Evolutionary conservation across 441 rosid genomes (phyloP).

Genomic region (Syzygium malaccense): DNA sequence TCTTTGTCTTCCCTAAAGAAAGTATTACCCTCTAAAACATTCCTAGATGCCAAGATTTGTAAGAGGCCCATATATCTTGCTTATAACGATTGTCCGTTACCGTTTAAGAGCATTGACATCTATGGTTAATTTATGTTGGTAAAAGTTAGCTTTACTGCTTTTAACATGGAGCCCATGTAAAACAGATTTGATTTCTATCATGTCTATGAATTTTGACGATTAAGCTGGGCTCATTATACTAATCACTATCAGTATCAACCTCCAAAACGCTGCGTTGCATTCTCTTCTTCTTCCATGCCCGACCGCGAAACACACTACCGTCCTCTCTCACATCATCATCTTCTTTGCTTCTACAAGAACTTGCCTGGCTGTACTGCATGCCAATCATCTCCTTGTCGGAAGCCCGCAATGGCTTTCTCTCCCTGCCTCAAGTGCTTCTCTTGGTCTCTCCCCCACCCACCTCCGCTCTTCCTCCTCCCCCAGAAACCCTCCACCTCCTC

Average conservation of each 20-base stretch:
- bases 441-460: conserved; percentile 23
- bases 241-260: background rate
- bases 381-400: background rate
- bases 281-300: background rate
- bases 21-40: no score
- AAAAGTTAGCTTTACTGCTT: background rate
- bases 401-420: conserved; percentile 39
- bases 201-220: background rate
- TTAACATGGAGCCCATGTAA: background rate
- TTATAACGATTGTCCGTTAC: no score
- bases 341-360: background rate
- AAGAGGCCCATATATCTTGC: no score
- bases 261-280: background rate
- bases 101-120: background rate
- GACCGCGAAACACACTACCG: background rate
- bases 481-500: conserved; percentile 14
- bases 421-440: conserved; percentile 44
- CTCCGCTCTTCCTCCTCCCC: conserved; percentile 16
- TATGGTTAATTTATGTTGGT: background rate
- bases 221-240: background rate
- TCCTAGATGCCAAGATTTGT: no score
- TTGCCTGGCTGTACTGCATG: background rate
- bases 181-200: background rate
- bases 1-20: no score
- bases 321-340: background rate